Evolutionary conservation across 1,284 basidiomycete species (phyloP), one percentile per base, ranked within the genome.

Genomic region (Spongiforma sp.): DNA sequence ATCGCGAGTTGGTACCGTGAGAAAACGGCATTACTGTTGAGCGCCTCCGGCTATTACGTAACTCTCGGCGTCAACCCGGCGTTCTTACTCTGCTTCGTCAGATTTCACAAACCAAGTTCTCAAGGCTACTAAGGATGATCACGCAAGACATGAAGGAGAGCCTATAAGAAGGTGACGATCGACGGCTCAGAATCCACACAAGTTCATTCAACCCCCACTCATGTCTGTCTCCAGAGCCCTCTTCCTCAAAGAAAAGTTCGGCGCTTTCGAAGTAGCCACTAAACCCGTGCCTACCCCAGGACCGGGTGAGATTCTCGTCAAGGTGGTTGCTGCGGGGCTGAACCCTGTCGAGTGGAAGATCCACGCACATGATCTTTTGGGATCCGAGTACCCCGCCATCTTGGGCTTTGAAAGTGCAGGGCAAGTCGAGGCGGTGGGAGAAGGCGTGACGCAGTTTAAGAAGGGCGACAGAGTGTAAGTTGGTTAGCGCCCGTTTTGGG

Each of bases 381-480:
- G 78, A 30, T 71, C 76, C 46, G 73, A 71, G 32, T 82, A 77
- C 59, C 82, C 86, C 12, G 77, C 80, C 11, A 75, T 85, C 10
- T 73, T 86, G 14, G 90, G 90, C 8, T 80, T 76, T 24, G 90
- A 92, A 69, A 83, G 82, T 55, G 82, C 84, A 34, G 89, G 90
- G 15, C 77, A 82, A 5, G 83, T 91, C 28, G 82, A 82, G 28
- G 78, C 80, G 57, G 72, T 89, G 41, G 88, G 88, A 9, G 78
- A 80, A 55, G 83, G 80, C 1, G 86, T 89, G 19, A 77, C 78
- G 3, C 74, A 77, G 41, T 80, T 88, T 70, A 75, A 78, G 55
- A 80, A 83, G 41, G 88, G 89, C 4, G 87, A 91, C 70, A 79
- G 82, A 71, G 84, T 90, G 86, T 86, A 73, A 68, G 82, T 21